Base-by-base conservation (phyloP, 495 filamentous ascomycete genomes). In the Opeltia flavorubescens region DNA sequence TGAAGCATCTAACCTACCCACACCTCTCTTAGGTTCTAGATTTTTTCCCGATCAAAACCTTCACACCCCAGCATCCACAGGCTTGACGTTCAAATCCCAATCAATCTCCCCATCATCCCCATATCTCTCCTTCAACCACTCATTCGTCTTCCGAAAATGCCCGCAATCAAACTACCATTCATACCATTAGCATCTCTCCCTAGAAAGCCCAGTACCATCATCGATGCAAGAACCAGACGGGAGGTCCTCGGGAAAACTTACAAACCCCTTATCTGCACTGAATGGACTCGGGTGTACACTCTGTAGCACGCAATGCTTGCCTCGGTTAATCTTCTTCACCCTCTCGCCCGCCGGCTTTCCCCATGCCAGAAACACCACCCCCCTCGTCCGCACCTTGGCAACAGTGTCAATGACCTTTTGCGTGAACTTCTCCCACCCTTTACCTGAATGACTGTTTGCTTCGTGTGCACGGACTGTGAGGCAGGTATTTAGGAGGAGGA, bases 291-390 rank as follows among this genome's bases (percentile, higher is more conserved):
- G 91, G 68, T 98, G 91, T 44, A 84, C 86, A 52, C 77, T 81
- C 67, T 82, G 76, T 50, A 98, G 64, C 39, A 98, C 81, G 23
- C 75, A 70, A 65, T 98, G 88, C 53, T 72, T 79, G 55, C 72
- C 63, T 40, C 56, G 62, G 54, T 89, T 82, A 31, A 98, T 65
- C 50, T 75, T 79, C 4, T 67, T 56, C 5, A 89, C 80, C 43
- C 89, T 67, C 64, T 81, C 80, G 26, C 74, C 78, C 0, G 91
- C 91, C 6, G 84, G 83, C 1, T 60, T 76, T 2, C 91, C 91
- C 91, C 91, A 98, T 0, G 87, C 89, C 53, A 98, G 62, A 59
- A 98, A 96, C 12, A 95, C 91, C 2, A 96, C 89, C 0, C 91
- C 91, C 24, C 68, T 65, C 5, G 71, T 78, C 20, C 87, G 73